Percentiles rank a stretch among this genome's conserved stretches.
These are phyloP conservation scores for Blepharisma undulans DNA, from an alignment of 169 alveolate genomes.

Conservation along the genomic window DNA sequence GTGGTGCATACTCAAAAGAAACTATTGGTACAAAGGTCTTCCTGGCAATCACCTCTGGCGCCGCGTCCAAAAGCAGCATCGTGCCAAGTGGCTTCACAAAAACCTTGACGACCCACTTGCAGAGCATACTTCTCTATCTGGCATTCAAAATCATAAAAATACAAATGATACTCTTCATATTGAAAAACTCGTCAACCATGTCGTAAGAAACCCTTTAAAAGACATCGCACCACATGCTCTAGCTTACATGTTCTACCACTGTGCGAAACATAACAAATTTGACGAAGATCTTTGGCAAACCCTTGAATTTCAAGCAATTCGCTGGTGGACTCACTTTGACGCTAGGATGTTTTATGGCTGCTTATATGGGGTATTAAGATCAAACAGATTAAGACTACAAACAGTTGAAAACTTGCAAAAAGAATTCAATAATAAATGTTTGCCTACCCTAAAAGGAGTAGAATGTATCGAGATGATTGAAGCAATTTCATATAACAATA, in stretches of 20 bases:
- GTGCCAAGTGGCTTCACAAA: background rate
- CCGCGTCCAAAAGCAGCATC: background rate
- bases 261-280: background rate
- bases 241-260: constrained; percentile 13
- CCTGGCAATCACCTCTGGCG: background rate
- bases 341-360: constrained; percentile 12
- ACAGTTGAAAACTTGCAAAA: background rate
- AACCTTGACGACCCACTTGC: background rate
- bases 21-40: background rate
- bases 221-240: background rate
- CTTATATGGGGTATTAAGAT: constrained; percentile 9
- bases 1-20: background rate
- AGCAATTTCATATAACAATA: background rate
- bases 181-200: background rate
- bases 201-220: background rate
- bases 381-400: background rate
- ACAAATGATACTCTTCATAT: background rate
- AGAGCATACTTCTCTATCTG: background rate
- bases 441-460: background rate
- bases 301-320: background rate
- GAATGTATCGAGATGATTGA: background rate
- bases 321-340: background rate
- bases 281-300: background rate
- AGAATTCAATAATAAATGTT: background rate
- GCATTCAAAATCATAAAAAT: background rate